Conservation (phyloP, 169 alveolate genomes). For the Babesia ovata region DNA sequence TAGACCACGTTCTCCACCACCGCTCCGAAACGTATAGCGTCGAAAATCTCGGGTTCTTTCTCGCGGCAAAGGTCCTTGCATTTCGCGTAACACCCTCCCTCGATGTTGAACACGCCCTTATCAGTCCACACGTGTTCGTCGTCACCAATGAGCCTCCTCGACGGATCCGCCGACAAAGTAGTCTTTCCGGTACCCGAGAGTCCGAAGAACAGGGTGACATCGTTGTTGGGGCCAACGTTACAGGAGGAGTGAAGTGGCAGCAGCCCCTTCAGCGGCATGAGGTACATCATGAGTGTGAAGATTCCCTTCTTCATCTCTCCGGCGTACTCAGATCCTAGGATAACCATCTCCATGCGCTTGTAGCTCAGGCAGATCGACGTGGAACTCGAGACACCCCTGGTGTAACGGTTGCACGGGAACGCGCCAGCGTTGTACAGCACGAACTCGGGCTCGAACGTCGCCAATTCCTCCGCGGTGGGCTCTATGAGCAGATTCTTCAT, state of each 20-base stretch:
- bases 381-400: constrained; percentile 86
- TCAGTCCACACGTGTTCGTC: constrained; percentile 98
- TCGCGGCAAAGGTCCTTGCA: constrained; percentile 86
- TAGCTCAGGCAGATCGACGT: constrained; percentile 91
- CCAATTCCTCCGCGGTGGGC: constrained; percentile 85
- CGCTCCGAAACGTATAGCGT: constrained; percentile 90
- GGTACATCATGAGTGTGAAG: constrained; percentile 90
- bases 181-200: constrained; percentile 98
- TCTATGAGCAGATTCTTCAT: constrained; percentile 95
- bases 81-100: constrained; percentile 98
- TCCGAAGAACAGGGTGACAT: constrained; percentile 94
- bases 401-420: constrained; percentile 88
- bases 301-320: constrained; percentile 98
- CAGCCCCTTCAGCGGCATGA: constrained; percentile 89
- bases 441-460: constrained; percentile 86
- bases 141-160: constrained; percentile 92
- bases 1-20: constrained; percentile 89
- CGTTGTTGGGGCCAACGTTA: constrained; percentile 90
- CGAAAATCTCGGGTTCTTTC: constrained; percentile 95
- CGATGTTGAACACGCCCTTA: constrained; percentile 94
- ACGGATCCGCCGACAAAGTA: constrained; percentile 94
- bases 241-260: constrained; percentile 97
- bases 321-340: constrained; percentile 95
- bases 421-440: constrained; percentile 93
- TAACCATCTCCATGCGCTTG: constrained; percentile 88